phyloP scores from a whole-genome alignment of 225 moss, liverwort and hornwort genomes.

The Sphagnum contortum region DNA sequence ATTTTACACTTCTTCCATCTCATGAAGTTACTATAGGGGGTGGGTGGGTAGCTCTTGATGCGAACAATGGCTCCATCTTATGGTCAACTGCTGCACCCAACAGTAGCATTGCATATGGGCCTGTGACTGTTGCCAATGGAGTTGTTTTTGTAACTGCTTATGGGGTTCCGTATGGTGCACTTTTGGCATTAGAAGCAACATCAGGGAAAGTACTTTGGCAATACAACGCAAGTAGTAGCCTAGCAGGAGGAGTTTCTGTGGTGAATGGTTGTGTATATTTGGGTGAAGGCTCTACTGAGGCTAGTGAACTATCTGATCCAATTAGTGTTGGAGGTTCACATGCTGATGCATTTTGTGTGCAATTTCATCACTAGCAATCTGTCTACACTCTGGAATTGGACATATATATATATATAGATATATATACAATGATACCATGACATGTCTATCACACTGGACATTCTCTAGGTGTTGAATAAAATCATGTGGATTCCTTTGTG shows the following conservation, averaged over 20 bases:
- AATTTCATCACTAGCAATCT: no score
- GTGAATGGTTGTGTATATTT: constrained; percentile 1
- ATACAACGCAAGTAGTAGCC: not conserved
- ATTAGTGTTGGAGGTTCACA: no score
- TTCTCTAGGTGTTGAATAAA: no score
- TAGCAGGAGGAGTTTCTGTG: constrained; percentile 2
- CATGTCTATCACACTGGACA: no score
- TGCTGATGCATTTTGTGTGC: no score
- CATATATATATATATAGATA: no score
- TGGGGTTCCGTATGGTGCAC: not conserved
- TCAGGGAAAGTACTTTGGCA: constrained; percentile 3
- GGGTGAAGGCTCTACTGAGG: not conserved
- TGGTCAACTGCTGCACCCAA: constrained; percentile 17
- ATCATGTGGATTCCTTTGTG: no score
- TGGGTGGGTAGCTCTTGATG: constrained; percentile 26
- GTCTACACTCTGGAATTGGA: no score
- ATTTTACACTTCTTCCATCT: constrained; percentile 3
- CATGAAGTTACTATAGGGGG: constrained; percentile 3
- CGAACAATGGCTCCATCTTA: constrained; percentile 6
- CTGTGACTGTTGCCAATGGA: constrained; percentile 6
- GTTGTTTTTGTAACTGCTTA: not conserved
- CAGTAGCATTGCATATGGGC: not conserved
- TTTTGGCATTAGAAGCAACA: constrained; percentile 4
- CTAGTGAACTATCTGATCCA: no score
- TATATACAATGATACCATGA: no score